Conservation (phyloP, 805 yeast genomes). For the Metschnikowia lochheadii region DNA sequence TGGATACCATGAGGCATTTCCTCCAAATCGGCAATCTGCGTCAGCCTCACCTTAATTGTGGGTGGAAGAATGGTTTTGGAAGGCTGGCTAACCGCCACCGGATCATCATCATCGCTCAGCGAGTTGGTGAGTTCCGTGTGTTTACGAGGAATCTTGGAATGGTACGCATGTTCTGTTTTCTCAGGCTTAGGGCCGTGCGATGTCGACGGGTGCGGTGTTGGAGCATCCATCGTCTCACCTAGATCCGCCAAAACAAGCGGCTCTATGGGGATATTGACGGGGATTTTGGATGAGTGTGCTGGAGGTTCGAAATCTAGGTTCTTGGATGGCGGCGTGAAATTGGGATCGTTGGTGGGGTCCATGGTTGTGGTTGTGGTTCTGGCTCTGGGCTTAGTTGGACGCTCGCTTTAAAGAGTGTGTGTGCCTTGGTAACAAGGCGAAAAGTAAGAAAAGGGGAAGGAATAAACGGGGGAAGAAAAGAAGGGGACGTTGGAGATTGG, state of each 20-base stretch:
- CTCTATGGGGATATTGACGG: constrained; percentile 71
- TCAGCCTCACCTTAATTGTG: constrained; percentile 44
- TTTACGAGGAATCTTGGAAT: constrained; percentile 47
- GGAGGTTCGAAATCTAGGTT: constrained; percentile 58
- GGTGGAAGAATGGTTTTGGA: constrained; percentile 32
- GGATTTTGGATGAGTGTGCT: constrained; percentile 65
- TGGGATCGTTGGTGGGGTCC: constrained; percentile 94
- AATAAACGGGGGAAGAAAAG: too few relatives aligned
- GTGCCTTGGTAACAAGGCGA: too few relatives aligned
- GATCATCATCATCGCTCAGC: constrained; percentile 38
- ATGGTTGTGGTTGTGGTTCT: constrained; percentile 29
- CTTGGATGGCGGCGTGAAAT: constrained; percentile 80
- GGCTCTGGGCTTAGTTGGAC: not conserved
- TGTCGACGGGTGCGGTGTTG: constrained; percentile 50
- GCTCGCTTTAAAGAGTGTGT: too few relatives aligned
- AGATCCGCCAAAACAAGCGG: constrained; percentile 67
- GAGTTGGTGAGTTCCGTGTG: constrained; percentile 51
- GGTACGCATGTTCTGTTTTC: constrained; percentile 21
- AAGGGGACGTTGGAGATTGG: too few relatives aligned
- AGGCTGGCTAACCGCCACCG: not conserved
- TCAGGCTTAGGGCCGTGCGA: constrained; percentile 4
- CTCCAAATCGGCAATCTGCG: constrained; percentile 87
- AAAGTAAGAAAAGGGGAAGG: not conserved
- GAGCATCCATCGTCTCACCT: constrained; percentile 69
- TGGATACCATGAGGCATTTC: constrained; percentile 94